Evolutionary conservation across 1,284 basidiomycete species (phyloP), one percentile per base, ranked within the genome.

Genomic region (Cutaneotrichosporon sp.): DNA sequence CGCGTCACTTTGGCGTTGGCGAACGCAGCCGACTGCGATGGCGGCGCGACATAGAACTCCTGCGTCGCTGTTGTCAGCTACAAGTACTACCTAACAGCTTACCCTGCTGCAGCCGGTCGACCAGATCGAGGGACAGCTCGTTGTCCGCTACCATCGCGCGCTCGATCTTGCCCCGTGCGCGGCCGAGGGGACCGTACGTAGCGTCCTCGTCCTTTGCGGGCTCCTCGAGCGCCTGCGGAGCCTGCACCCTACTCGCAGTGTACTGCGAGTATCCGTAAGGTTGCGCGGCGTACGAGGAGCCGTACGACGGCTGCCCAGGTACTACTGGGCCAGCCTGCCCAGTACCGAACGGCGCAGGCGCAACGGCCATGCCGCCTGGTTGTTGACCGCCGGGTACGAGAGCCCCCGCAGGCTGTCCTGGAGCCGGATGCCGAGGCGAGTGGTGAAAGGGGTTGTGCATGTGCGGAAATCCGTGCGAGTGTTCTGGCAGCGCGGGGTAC

Each of bases 121-220:
- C 65, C 8, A 74, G 40, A 54, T 71, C 70, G 26, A 61, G 60
- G 41, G 68, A 69, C 18, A 72, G 69, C 54, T 72, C 67, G 34
- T 63, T 58, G 60, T 73, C 71, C 12, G 55, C 59, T 1, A 51
- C 51, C 34, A 72, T 49, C 1, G 58, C 65, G 44, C 70, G 62
- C 26, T 65, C 67, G 8, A 73, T 60, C 56, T 70, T 70, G 7
- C 53, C 54, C 41, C 64, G 60, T 15, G 72, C 68, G 14, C 68
- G 55, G 2, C 61, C 56, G 17, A 74, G 48, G 0, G 70, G 67
- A 13, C 70, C 70, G 54, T 72, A 73, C 5, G 69, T 56, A 4
- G 65, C 58, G 59, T 70, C 70, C 52, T 72, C 69, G 46, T 70
- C 67, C 56, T 63, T 63, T 12, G 43, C 41, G 8, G 66, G 62